These are phyloP conservation scores for Austroboletus eburneus DNA, from an alignment of 768 basidiomycete genomes.

Conservation along the genomic window DNA sequence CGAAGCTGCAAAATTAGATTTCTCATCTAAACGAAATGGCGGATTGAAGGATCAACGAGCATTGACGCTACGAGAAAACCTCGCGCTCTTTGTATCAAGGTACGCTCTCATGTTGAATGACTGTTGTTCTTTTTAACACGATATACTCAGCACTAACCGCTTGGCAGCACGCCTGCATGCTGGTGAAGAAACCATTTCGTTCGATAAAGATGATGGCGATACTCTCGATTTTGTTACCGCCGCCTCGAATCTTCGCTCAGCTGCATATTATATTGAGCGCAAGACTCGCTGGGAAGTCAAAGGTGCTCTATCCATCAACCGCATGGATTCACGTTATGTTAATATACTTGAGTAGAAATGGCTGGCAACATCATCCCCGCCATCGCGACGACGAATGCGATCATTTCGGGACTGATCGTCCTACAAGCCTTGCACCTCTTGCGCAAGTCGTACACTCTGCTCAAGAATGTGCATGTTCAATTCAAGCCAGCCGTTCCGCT, in stretches of 20 bases:
- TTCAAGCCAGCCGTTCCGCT: slow-evolving; percentile 78
- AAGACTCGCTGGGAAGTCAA: slow-evolving; percentile 98
- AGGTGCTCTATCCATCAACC: slow-evolving; percentile 43
- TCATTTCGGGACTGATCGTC: slow-evolving; percentile 92
- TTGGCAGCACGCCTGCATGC: slow-evolving; percentile 63
- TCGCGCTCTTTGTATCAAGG: slow-evolving; percentile 85
- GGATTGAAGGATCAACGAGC: slow-evolving; percentile 80
- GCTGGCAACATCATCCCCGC: slow-evolving; percentile 99
- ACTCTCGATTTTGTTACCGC: slow-evolving; percentile 96
- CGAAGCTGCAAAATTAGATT: background rate
- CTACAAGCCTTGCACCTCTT: slow-evolving; percentile 87
- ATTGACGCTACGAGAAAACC: slow-evolving; percentile 73
- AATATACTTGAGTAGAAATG: slow-evolving; percentile 62
- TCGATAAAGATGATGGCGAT: slow-evolving; percentile 98
- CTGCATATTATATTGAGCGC: slow-evolving; percentile 81
- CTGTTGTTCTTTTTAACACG: slow-evolving; percentile 6
- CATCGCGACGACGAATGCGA: slow-evolving; percentile 98
- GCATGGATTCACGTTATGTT: background rate
- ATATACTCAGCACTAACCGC: slow-evolving; percentile 61
- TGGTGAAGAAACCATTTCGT: slow-evolving; percentile 71
- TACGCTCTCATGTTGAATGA: slow-evolving; percentile 26
- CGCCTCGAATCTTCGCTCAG: slow-evolving; percentile 86
- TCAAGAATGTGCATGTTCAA: slow-evolving; percentile 76
- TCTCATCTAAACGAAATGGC: slow-evolving; percentile 13
- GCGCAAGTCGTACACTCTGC: slow-evolving; percentile 51